These are phyloP conservation scores for Thermoascus crustaceus DNA, from an alignment of 2,329 filamentous ascomycete species.

Conservation along the genomic window DNA sequence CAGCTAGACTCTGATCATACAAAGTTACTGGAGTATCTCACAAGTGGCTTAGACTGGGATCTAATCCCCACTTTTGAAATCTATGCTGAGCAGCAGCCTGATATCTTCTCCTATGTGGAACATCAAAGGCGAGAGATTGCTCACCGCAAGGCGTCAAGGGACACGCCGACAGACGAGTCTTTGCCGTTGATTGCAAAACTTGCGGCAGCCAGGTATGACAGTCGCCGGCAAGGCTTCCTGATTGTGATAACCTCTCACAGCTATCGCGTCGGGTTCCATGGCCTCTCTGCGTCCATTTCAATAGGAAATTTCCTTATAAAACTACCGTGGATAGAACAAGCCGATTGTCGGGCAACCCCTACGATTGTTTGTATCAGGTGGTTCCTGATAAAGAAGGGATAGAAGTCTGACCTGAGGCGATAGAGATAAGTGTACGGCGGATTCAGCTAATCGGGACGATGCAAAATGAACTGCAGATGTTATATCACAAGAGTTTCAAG, in stretches of 20 bases:
- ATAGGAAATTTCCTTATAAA: conserved; percentile 4
- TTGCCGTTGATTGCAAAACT: conserved; percentile 4
- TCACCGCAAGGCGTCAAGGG: conserved; percentile 3
- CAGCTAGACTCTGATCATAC: conserved; percentile 6
- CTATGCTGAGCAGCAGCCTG: conserved; percentile 6
- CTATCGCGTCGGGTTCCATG: conserved; percentile 1
- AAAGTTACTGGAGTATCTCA: conserved; percentile 4
- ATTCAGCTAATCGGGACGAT: background rate
- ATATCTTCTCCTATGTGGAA: conserved; percentile 9
- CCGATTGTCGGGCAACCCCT: no score
- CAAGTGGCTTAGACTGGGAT: background rate
- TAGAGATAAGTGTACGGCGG: conserved; percentile 1
- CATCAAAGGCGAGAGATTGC: conserved; percentile 9
- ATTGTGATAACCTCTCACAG: conserved; percentile 6
- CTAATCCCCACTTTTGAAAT: conserved; percentile 6
- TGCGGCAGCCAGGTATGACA: background rate
- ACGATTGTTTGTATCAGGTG: no score
- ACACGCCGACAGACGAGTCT: conserved; percentile 2
- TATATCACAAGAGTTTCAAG: background rate
- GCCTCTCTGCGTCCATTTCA: conserved; percentile 3
- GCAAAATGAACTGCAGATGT: background rate
- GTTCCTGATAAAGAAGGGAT: conserved; percentile 3
- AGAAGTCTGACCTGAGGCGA: conserved; percentile 4
- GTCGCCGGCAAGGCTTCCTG: conserved; percentile 1
- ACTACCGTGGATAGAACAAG: conserved; percentile 1